Conservation (phyloP, 345 rosid genomes). For the Kernera saxatilis region DNA sequence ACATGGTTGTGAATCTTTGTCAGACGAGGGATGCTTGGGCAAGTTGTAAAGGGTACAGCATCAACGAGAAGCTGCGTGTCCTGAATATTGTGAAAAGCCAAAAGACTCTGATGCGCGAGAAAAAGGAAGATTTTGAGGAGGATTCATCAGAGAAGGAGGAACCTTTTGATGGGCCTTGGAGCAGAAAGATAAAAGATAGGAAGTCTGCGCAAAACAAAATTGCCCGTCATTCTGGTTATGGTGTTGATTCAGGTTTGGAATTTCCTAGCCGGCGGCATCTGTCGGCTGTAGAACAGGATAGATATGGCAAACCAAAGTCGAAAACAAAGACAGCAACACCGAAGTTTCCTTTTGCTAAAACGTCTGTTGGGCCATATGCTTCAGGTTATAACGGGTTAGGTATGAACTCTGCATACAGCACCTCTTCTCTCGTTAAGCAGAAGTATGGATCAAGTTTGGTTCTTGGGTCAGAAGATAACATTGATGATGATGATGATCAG, state of each 20-base stretch:
- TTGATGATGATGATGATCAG: conserved; percentile 45
- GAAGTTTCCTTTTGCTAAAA: conserved; percentile 41
- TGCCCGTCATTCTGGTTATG: conserved; percentile 38
- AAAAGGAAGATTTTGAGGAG: conserved; percentile 55
- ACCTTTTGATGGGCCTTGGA: conserved; percentile 51
- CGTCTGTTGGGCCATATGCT: conserved; percentile 35
- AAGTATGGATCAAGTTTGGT: conserved; percentile 43
- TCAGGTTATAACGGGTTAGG: conserved; percentile 43
- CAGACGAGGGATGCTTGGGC: conserved; percentile 90
- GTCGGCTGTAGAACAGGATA: conserved; percentile 34
- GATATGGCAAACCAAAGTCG: conserved; percentile 55
- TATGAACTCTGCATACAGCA: conserved; percentile 41
- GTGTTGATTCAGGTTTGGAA: conserved; percentile 43
- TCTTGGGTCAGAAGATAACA: conserved; percentile 45
- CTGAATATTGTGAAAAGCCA: conserved; percentile 77
- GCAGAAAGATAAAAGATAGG: conserved; percentile 50
- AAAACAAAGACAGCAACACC: conserved; percentile 53
- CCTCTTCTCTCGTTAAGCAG: conserved; percentile 39
- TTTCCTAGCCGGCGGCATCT: conserved; percentile 39
- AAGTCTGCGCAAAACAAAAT: conserved; percentile 40
- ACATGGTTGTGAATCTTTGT: conserved; percentile 65
- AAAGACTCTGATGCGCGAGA: conserved; percentile 74
- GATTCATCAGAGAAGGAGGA: conserved; percentile 63
- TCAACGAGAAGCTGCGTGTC: conserved; percentile 86
- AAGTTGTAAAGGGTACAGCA: conserved; percentile 71